Conservation (phyloP, 371 early-diverging fungal species). For the Circinella umbellata region DNA sequence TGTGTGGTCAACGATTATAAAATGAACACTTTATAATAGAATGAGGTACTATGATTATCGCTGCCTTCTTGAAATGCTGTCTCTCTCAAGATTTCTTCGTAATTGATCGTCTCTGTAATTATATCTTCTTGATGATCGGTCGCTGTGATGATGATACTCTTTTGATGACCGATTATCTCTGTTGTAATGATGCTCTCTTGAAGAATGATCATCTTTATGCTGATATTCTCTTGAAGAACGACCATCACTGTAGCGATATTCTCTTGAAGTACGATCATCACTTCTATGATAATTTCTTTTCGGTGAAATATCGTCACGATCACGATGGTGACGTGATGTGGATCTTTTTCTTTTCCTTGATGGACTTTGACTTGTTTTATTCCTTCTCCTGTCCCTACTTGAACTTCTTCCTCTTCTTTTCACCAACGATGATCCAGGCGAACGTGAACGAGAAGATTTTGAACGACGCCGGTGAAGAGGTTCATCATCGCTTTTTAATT, state of each 20-base stretch:
- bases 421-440: not conserved
- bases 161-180: conserved; percentile 1
- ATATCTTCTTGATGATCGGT: not conserved
- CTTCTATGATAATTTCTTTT: not conserved
- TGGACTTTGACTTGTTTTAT: not conserved
- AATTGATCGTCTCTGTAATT: not conserved
- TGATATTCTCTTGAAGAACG: not conserved
- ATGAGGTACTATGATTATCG: not conserved
- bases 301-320: not conserved
- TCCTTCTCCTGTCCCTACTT: not conserved
- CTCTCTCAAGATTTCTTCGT: not conserved
- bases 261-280: not conserved
- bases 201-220: too few relatives aligned
- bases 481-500: not conserved
- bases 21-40: not conserved
- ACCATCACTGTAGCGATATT: too few relatives aligned
- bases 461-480: not conserved
- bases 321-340: not conserved
- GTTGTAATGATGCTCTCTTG: not conserved
- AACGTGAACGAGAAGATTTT: not conserved
- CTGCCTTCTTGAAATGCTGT: not conserved
- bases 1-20: too few relatives aligned
- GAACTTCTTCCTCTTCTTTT: not conserved
- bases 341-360: not conserved
- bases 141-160: not conserved